Base-by-base conservation (phyloP, 257 asterid genomes). In the Cynanchum wilfordii region DNA sequence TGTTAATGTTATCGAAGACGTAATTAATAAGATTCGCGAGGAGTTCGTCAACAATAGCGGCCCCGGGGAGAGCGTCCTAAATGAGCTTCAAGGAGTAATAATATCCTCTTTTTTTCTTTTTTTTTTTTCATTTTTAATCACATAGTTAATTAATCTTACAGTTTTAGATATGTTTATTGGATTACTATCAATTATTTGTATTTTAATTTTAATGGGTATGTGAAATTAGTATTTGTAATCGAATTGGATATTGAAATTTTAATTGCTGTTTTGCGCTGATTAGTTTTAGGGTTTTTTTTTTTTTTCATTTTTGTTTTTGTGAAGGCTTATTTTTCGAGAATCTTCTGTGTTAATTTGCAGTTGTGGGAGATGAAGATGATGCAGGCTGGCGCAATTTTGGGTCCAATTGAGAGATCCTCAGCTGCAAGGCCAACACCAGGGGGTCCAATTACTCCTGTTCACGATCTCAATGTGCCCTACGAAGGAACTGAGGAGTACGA, bases 401-500 rank as follows among this genome's bases (percentile, higher is more conserved):
- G 90, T 69, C 96, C 98, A 24, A 91, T 86, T 67, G 96, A 91
- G 70, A 86, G 98, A 90, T 83, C 89, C 27, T 71, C 96, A 10
- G 75, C 80, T 24, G 86, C 81, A 7, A 89, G 73, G 79, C 78
- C 74, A 0, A 76, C 73, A 12, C 78, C 85, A 25, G 98, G 97
- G 54, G 95, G 89, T 70, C 83, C 86, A 27, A 75, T 83, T 44
- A 76, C 87, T 13, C 91, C 97, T 10, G 91, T 93, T 76, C 98
- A 91, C 71, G 98, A 94, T 72, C 96, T 94, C 73, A 94, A 94
- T 60, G 96, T 94, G 45, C 98, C 98, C 22, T 91, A 94, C 70
- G 96, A 94, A 79, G 98, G 96, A 72, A 82, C 88, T 4, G 98
- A 94, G 86, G 98, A 94, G 89, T 94, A 79, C 68, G 98, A 94